These are phyloP conservation scores for Phytopythium sindhum DNA, from an alignment of 352 stramenopile species.

Conservation along the genomic window DNA sequence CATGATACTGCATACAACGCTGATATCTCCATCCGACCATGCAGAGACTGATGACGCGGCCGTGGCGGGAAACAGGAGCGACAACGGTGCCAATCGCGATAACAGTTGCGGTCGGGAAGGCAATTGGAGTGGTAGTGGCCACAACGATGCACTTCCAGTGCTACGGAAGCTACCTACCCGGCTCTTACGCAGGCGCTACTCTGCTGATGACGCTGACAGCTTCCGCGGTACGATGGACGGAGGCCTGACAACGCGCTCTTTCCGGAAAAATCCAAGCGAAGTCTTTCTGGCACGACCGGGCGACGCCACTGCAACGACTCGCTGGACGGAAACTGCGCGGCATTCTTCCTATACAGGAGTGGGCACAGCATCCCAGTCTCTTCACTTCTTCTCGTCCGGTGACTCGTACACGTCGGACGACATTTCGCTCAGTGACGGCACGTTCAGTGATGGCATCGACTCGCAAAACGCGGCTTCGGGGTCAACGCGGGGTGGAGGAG, in stretches of 20 bases:
- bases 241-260: background rate
- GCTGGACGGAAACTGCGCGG: background rate
- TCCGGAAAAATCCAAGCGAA: background rate
- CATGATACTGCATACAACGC: slow-evolving; percentile 14
- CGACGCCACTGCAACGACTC: background rate
- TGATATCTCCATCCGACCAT: slow-evolving; percentile 6
- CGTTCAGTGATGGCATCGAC: background rate
- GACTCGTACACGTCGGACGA: slow-evolving; percentile 7
- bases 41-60: background rate
- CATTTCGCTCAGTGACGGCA: background rate
- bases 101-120: background rate
- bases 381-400: slow-evolving; percentile 1
- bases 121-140: background rate
- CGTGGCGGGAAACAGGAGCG: background rate
- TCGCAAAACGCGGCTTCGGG: background rate
- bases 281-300: background rate
- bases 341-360: background rate
- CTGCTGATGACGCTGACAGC: slow-evolving; percentile 16
- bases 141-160: background rate
- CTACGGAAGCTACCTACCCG: background rate
- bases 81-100: background rate
- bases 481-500: background rate
- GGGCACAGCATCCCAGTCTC: background rate
- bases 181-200: slow-evolving; percentile 17
- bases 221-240: background rate